Evolutionary conservation across 768 basidiomycete species (phyloP).

Genomic region (Galerina marginata): DNA sequence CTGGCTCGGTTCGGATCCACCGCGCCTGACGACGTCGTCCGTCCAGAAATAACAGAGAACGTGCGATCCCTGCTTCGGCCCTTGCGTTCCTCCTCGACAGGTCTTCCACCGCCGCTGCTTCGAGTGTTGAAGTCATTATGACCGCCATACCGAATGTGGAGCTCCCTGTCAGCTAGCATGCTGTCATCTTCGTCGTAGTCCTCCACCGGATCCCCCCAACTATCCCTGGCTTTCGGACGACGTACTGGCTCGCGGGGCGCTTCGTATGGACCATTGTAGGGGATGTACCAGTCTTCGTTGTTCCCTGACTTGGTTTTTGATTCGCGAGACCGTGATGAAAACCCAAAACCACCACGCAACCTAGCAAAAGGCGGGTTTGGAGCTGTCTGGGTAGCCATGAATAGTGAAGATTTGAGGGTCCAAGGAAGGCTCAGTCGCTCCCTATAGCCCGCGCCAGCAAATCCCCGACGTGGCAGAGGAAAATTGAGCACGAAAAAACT

Average conservation of each 20-base stretch:
- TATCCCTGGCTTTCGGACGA: slow-evolving; percentile 39
- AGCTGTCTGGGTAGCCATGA: slow-evolving; percentile 9
- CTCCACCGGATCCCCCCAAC: slow-evolving; percentile 46
- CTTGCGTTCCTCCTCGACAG: slow-evolving; percentile 26
- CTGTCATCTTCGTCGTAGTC: slow-evolving; percentile 38
- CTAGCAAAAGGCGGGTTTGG: slow-evolving; percentile 7
- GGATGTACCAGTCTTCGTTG: slow-evolving; percentile 65
- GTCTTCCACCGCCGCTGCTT: slow-evolving; percentile 14
- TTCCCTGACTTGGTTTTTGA: slow-evolving; percentile 19
- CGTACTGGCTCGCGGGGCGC: slow-evolving; percentile 37
- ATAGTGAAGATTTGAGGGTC: neutral
- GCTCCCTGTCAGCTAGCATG: slow-evolving; percentile 30
- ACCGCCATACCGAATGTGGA: slow-evolving; percentile 34
- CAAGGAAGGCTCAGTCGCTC: neutral
- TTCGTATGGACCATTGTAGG: slow-evolving; percentile 70
- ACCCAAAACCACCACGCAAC: slow-evolving; percentile 19
- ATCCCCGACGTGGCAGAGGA: neutral
- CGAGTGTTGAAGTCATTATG: slow-evolving; percentile 21
- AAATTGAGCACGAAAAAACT: neutral
- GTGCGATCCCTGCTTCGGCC: slow-evolving; percentile 36
- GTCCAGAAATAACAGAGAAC: slow-evolving; percentile 48
- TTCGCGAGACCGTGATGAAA: slow-evolving; percentile 16
- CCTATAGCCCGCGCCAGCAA: neutral
- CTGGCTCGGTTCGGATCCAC: slow-evolving; percentile 42
- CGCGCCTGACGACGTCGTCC: slow-evolving; percentile 42